Conservation (phyloP, 306 rosid genomes). For the Sphenostylis stenocarpa region DNA sequence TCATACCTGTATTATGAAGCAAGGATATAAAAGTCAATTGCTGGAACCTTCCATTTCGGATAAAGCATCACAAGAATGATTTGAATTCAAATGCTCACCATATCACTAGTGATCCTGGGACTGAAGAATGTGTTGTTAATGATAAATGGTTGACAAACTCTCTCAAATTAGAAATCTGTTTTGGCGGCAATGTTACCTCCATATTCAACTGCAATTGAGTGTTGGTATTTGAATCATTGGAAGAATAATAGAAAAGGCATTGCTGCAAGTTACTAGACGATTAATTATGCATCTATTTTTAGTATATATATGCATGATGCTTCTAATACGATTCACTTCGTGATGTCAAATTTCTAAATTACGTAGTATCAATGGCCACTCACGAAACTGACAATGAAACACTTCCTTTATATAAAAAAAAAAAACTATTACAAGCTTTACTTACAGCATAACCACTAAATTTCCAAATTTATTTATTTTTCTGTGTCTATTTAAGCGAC, state of each 20-base stretch:
- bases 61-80: background rate
- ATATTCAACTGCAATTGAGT: background rate
- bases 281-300: background rate
- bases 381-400: background rate
- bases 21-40: background rate
- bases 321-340: background rate
- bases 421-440: background rate
- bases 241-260: background rate
- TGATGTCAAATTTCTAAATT: background rate
- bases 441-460: background rate
- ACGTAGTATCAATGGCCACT: background rate
- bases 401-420: background rate
- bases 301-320: background rate
- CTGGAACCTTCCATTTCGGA: background rate
- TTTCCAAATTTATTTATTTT: background rate
- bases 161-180: background rate
- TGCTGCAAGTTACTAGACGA: background rate
- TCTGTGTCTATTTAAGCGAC: background rate
- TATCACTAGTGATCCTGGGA: background rate
- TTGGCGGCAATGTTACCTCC: background rate
- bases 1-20: background rate
- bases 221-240: background rate
- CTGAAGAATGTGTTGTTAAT: background rate
- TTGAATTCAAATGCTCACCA: background rate
- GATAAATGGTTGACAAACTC: slow-evolving; percentile 1